Conservation (phyloP, 1,284 basidiomycete genomes). For the Volvariella volvacea region DNA sequence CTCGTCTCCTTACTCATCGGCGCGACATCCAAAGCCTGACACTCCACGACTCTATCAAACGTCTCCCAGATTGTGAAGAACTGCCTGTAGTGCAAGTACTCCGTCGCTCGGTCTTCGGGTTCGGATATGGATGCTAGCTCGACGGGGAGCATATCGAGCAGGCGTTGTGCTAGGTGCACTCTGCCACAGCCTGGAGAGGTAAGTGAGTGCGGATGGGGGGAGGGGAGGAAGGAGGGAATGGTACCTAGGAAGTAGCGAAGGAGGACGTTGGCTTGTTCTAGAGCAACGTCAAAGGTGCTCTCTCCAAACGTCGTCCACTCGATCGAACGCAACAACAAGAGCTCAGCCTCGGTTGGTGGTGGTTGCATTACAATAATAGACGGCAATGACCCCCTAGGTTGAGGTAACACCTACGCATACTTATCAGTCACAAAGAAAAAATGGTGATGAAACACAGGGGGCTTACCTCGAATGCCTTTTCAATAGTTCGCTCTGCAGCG, state of each 20-base stretch:
- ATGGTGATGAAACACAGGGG: slow-evolving; percentile 4
- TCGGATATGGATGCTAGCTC: slow-evolving; percentile 54
- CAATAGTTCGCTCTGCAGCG: slow-evolving; percentile 77
- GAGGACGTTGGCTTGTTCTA: slow-evolving; percentile 82
- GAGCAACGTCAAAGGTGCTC: slow-evolving; percentile 68
- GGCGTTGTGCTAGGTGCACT: slow-evolving; percentile 59
- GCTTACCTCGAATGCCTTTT: slow-evolving; percentile 63
- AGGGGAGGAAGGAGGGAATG: neutral
- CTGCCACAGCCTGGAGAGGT: slow-evolving; percentile 57
- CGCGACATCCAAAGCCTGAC: slow-evolving; percentile 44
- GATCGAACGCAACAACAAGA: slow-evolving; percentile 76
- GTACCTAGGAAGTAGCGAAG: slow-evolving; percentile 83
- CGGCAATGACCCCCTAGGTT: slow-evolving; percentile 54
- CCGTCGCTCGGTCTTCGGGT: slow-evolving; percentile 57
- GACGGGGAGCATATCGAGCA: slow-evolving; percentile 61
- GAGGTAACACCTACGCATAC: slow-evolving; percentile 41
- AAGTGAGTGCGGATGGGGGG: neutral
- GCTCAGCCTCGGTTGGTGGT: slow-evolving; percentile 50
- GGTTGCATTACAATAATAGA: slow-evolving; percentile 46
- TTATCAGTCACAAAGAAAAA: slow-evolving; percentile 6
- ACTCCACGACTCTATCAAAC: slow-evolving; percentile 50
- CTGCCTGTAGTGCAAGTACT: slow-evolving; percentile 68
- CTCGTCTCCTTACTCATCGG: slow-evolving; percentile 53
- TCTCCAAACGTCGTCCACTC: slow-evolving; percentile 90
- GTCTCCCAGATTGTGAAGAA: slow-evolving; percentile 69